These are phyloP conservation scores for Epichloe bromicola DNA, from an alignment of 2,329 filamentous ascomycete species.

Conservation along the genomic window DNA sequence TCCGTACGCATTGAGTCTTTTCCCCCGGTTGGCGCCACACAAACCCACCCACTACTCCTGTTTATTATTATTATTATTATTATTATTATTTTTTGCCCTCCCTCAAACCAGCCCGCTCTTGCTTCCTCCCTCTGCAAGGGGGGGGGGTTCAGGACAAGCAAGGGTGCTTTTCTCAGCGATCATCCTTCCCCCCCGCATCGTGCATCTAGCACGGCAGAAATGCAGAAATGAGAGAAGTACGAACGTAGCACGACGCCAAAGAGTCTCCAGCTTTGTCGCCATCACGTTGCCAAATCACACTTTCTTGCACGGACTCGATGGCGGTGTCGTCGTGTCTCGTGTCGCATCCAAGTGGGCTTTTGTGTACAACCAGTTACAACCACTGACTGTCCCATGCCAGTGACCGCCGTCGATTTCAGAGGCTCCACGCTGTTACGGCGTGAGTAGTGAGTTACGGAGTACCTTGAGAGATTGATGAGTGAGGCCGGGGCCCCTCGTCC, in stretches of 20 bases:
- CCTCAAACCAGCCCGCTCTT: no score
- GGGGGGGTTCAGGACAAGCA: not conserved
- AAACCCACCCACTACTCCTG: no score
- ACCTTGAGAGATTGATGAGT: no score
- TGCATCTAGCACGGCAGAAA: not conserved
- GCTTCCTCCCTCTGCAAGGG: no score
- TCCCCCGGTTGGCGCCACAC: no score
- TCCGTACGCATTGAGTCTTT: no score
- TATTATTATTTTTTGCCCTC: no score
- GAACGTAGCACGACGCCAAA: not conserved
- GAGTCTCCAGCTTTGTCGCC: not conserved
- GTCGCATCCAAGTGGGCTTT: constrained; percentile 2
- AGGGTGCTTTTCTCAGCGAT: not conserved
- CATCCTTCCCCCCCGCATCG: constrained; percentile 4
- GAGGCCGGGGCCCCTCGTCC: no score
- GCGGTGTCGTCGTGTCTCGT: not conserved
- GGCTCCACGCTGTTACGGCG: not conserved
- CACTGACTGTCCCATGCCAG: not conserved
- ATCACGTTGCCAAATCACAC: constrained; percentile 3
- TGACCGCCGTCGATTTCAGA: not conserved
- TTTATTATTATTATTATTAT: no score
- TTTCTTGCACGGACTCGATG: not conserved
- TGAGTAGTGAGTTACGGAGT: no score
- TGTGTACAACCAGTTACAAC: not conserved
- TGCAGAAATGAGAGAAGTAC: not conserved